Evolutionary conservation across 805 yeast species (phyloP), one percentile per base, ranked within the genome.

Genomic region (Starmerella floricola): DNA sequence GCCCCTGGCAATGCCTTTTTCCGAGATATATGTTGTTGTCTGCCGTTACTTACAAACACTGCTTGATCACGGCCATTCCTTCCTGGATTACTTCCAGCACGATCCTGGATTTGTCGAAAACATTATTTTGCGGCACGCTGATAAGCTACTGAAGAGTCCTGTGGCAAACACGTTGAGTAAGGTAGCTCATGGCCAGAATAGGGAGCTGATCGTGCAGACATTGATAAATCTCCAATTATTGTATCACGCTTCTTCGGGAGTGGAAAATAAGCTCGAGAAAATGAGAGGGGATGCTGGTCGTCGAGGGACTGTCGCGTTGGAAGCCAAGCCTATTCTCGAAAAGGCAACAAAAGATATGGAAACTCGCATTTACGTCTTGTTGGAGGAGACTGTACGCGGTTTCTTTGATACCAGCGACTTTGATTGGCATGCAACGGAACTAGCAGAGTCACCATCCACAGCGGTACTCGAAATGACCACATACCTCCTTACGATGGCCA

Each of bases 181-280:
- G 12, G 75, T 76, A 46, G 69, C 80, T 37, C 71, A 74, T 50
- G 71, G 86, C 2, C 73, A 79, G 11, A 81, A 86, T 48, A 82
- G 94, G 56, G 97, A 88, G 60, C 87, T 85, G 51, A 72, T 85
- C 21, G 79, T 95, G 0, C 97, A 91, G 64, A 83, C 84, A 51
- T 68, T 83, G 51, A 79, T 91, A 44, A 86, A 91, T 58, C 65
- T 88, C 54, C 95, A 88, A 57, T 84, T 82, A 58, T 88, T 87
- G 59, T 69, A 82, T 32, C 75, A 69, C 52, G 84, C 94, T 42
- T 72, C 87, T 8, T 66, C 67, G 40, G 86, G 80, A 57, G 68
- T 88, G 37, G 69, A 71, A 44, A 52, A 52, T 23, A 50, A 60
- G 38, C 59, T 73, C 53, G 64, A 67, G 17, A 59, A 56, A 15